A percentile compares a stretch with the other conserved stretches of the same genome.
These are phyloP conservation scores for Blastomyces percursus DNA, from an alignment of 2,329 filamentous ascomycete genomes.

Conservation along the genomic window DNA sequence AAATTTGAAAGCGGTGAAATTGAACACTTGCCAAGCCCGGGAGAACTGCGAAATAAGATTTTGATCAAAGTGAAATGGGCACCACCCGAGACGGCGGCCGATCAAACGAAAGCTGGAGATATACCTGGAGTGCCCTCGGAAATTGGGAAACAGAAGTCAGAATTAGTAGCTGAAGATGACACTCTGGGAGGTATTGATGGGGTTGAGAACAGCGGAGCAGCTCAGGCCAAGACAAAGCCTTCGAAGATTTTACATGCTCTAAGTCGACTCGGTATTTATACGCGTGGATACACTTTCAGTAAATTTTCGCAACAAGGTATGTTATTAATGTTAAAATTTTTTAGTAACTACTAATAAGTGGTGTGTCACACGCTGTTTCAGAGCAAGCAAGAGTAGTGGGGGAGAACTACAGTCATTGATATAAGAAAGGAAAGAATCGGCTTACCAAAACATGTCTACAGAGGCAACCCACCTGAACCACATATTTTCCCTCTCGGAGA, in stretches of 20 bases:
- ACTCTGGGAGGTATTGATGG: slow-evolving; percentile 11
- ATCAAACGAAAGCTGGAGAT: slow-evolving; percentile 15
- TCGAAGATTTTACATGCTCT: slow-evolving; percentile 61
- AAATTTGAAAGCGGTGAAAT: slow-evolving; percentile 31
- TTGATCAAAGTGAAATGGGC: slow-evolving; percentile 68
- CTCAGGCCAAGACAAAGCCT: slow-evolving; percentile 35
- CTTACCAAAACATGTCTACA: slow-evolving; percentile 12
- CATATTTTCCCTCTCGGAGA: slow-evolving; percentile 54
- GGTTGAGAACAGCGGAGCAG: background rate
- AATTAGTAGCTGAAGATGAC: slow-evolving; percentile 32
- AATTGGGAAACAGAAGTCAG: slow-evolving; percentile 16
- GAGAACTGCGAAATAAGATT: slow-evolving; percentile 66
- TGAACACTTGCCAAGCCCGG: slow-evolving; percentile 53
- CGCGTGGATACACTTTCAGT: slow-evolving; percentile 70
- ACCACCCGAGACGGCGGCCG: slow-evolving; percentile 33
- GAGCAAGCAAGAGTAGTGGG: background rate
- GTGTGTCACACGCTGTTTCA: background rate
- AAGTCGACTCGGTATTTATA: slow-evolving; percentile 70
- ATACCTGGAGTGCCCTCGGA: slow-evolving; percentile 13
- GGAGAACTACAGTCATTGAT: background rate
- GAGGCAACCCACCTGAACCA: slow-evolving; percentile 47
- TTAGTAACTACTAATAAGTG: background rate
- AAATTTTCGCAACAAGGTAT: slow-evolving; percentile 55
- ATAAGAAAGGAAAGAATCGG: background rate
- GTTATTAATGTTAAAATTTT: slow-evolving; percentile 23